Percentiles rank a stretch among this genome's conserved stretches.
Conservation (phyloP, 345 rosid species). For the Boechera divaricarpa region DNA sequence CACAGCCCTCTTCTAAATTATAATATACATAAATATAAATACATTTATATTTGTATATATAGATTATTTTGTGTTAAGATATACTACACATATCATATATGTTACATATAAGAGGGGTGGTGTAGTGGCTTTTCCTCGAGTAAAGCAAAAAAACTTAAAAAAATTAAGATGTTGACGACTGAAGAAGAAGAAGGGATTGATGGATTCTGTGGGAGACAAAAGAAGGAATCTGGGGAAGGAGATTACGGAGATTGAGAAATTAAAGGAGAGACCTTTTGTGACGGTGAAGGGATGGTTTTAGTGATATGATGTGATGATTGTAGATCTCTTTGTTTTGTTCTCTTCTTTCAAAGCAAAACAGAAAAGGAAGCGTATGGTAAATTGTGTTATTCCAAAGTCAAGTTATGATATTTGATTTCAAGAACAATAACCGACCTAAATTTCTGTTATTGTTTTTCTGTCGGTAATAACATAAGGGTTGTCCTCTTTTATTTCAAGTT, state of each 20-base stretch:
- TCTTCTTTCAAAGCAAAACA: neutral
- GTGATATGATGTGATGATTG: conserved; percentile 17
- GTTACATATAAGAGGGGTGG: conserved; percentile 11
- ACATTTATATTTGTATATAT: neutral
- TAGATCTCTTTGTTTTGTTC: neutral
- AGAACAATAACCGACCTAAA: conserved; percentile 8
- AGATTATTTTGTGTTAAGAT: neutral
- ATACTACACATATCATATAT: no score
- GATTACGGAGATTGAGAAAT: conserved; percentile 15
- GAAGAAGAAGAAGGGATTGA: conserved; percentile 45
- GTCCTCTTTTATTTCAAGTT: conserved; percentile 8
- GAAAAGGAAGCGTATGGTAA: conserved; percentile 5
- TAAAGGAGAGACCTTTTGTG: conserved; percentile 44
- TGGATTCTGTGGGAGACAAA: conserved; percentile 41
- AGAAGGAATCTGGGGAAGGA: conserved; percentile 36
- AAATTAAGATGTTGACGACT: conserved; percentile 38
- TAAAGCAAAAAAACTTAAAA: conserved; percentile 26
- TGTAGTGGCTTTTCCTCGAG: conserved; percentile 36
- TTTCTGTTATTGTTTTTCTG: conserved; percentile 14
- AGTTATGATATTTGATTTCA: conserved; percentile 14
- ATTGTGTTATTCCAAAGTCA: conserved; percentile 29
- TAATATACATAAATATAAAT: conserved; percentile 10
- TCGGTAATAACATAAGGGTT: conserved; percentile 17
- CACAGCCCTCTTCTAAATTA: conserved; percentile 24
- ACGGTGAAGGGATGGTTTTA: conserved; percentile 42